Conservation (phyloP, 2,329 filamentous ascomycete genomes). For the Ciborinia camelliae region DNA sequence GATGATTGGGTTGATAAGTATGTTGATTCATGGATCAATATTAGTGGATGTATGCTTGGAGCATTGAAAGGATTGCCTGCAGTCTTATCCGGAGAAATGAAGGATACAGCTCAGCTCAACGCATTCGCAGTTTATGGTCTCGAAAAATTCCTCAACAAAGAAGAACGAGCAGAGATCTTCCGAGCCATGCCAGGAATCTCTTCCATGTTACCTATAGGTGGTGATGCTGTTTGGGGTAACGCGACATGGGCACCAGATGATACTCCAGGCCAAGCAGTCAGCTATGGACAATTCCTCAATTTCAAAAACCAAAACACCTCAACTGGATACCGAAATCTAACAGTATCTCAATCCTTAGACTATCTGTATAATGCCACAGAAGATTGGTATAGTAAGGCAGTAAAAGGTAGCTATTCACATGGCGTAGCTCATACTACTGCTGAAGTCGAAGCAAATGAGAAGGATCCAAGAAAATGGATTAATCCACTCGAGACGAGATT, state of each 20-base stretch:
- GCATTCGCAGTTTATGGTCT: conserved; percentile 94
- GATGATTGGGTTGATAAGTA: conserved; percentile 85
- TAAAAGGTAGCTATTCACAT: conserved; percentile 76
- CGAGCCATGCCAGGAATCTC: conserved; percentile 95
- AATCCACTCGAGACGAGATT: conserved; percentile 89
- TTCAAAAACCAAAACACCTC: conserved; percentile 70
- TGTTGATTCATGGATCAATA: conserved; percentile 95
- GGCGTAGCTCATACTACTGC: conserved; percentile 76
- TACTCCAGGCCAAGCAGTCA: conserved; percentile 64
- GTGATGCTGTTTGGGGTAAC: conserved; percentile 93
- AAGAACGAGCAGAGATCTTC: conserved; percentile 90
- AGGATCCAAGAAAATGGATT: conserved; percentile 81
- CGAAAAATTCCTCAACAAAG: conserved; percentile 88
- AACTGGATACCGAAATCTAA: conserved; percentile 70
- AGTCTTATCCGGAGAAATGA: conserved; percentile 94
- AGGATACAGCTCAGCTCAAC: conserved; percentile 94
- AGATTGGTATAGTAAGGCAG: conserved; percentile 76
- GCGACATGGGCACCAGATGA: conserved; percentile 86
- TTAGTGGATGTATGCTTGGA: conserved; percentile 96
- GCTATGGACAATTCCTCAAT: conserved; percentile 79
- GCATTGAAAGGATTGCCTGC: conserved; percentile 88
- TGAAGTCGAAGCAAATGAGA: conserved; percentile 79
- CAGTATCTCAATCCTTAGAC: conserved; percentile 69
- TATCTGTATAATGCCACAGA: conserved; percentile 79
- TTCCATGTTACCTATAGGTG: conserved; percentile 93